Evolutionary conservation across 129 eudicot species (phyloP).

Genomic region (Tagetes erecta): DNA sequence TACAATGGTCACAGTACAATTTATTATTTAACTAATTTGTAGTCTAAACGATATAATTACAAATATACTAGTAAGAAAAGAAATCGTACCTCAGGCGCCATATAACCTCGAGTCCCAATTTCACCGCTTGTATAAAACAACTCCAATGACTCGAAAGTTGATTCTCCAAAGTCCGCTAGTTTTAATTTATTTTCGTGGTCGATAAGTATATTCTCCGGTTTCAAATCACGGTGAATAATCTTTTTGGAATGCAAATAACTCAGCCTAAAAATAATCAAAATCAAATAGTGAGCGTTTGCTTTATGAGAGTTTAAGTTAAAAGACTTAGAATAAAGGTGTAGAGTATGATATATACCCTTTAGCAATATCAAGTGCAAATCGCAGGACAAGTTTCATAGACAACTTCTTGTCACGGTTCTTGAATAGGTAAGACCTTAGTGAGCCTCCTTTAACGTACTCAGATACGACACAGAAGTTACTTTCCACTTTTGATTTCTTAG

Average conservation of each 20-base stretch:
- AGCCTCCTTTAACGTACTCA: slow-evolving; percentile 40
- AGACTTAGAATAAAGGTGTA: neutral
- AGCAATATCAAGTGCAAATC: slow-evolving; percentile 42
- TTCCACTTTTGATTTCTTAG: slow-evolving; percentile 20
- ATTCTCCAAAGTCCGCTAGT: slow-evolving; percentile 39
- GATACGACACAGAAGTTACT: slow-evolving; percentile 36
- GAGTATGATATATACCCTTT: slow-evolving; percentile 36
- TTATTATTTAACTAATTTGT: neutral
- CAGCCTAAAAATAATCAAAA: slow-evolving; percentile 27
- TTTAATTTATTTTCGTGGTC: slow-evolving; percentile 37
- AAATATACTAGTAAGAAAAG: neutral
- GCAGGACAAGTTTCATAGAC: slow-evolving; percentile 29
- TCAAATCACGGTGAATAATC: slow-evolving; percentile 53
- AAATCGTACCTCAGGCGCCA: slow-evolving; percentile 60
- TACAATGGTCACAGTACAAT: neutral
- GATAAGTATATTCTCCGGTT: slow-evolving; percentile 49
- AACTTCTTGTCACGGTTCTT: slow-evolving; percentile 34
- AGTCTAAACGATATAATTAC: neutral
- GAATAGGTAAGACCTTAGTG: slow-evolving; percentile 33
- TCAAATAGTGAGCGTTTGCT: neutral
- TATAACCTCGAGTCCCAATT: slow-evolving; percentile 55
- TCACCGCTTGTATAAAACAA: slow-evolving; percentile 39
- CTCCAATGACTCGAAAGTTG: slow-evolving; percentile 40
- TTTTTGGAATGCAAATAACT: slow-evolving; percentile 53
- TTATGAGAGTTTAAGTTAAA: neutral